Evolutionary conservation across 2,329 filamentous ascomycete species (phyloP).

Genomic region (Huntiella omanensis): DNA sequence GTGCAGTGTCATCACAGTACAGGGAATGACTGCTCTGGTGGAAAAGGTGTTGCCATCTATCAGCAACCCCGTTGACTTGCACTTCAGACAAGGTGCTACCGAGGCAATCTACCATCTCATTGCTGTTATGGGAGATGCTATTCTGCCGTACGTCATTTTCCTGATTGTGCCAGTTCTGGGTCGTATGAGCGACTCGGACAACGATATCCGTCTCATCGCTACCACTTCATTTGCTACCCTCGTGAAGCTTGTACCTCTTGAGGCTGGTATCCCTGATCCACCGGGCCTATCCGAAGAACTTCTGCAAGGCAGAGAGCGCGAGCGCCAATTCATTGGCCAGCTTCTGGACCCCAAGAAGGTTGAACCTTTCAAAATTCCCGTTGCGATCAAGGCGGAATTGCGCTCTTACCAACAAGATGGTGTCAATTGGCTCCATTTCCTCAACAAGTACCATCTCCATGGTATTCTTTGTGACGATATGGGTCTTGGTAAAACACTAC

Average conservation of each 20-base stretch:
- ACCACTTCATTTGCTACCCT: constrained; percentile 94
- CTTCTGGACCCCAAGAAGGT: constrained; percentile 95
- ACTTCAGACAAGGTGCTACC: constrained; percentile 79
- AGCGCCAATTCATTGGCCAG: constrained; percentile 90
- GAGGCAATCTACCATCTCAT: constrained; percentile 95
- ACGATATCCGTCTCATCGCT: constrained; percentile 81
- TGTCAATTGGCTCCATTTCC: constrained; percentile 95
- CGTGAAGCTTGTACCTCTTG: constrained; percentile 89
- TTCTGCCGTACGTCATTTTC: constrained; percentile 96
- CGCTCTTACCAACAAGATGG: constrained; percentile 97
- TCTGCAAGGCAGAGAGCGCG: constrained; percentile 75
- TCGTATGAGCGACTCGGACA: constrained; percentile 95
- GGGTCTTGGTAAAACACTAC: constrained; percentile 93
- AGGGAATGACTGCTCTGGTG: constrained; percentile 90
- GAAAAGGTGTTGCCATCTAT: constrained; percentile 85
- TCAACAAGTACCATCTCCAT: constrained; percentile 94
- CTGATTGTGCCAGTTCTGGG: constrained; percentile 92
- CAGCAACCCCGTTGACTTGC: constrained; percentile 73
- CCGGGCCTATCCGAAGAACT: constrained; percentile 79
- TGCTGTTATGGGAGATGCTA: constrained; percentile 91
- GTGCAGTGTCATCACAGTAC: constrained; percentile 87
- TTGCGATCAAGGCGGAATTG: constrained; percentile 90
- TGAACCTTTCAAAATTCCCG: constrained; percentile 79
- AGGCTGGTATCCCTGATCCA: constrained; percentile 92
- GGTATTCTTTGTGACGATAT: constrained; percentile 98